phyloP scores from a whole-genome alignment of 805 yeast genomes.

The Saccharomycopsis capsularis region DNA sequence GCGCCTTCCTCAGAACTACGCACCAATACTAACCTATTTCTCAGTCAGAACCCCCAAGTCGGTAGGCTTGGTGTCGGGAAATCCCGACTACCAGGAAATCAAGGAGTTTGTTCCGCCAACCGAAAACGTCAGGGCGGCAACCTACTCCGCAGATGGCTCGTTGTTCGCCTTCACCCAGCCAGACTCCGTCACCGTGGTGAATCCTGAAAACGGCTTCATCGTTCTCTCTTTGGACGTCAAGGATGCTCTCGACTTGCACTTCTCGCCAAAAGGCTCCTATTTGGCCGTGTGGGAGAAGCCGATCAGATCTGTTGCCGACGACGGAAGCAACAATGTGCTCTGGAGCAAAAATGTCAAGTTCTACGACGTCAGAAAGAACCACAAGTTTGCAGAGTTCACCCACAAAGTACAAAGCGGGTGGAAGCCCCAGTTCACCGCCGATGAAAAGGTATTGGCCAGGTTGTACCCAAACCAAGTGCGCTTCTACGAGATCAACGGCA shows the following conservation, averaged over 20 bases:
- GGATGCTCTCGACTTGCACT: conserved; percentile 75
- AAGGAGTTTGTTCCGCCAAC: conserved; percentile 26
- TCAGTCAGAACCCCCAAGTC: conserved; percentile 46
- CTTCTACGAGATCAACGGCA: conserved; percentile 49
- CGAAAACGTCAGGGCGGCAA: conserved; percentile 53
- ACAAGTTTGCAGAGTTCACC: conserved; percentile 53
- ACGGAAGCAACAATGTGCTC: conserved; percentile 51
- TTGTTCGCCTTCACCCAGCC: conserved; percentile 71
- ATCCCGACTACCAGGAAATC: conserved; percentile 32
- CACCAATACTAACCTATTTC: too few species aligned
- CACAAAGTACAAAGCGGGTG: conserved; percentile 84
- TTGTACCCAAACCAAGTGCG: conserved; percentile 53
- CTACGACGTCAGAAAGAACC: conserved; percentile 49
- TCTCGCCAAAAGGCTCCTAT: conserved; percentile 83
- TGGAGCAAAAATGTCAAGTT: conserved; percentile 75
- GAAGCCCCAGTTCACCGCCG: conserved; percentile 84
- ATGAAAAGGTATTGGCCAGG: conserved; percentile 66
- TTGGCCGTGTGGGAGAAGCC: conserved; percentile 91
- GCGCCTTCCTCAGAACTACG: too few species aligned
- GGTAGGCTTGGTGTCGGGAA: conserved; percentile 36
- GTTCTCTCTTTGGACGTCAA: conserved; percentile 44
- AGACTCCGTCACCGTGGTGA: conserved; percentile 44
- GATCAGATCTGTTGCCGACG: conserved; percentile 35
- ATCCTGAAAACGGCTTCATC: conserved; percentile 42
- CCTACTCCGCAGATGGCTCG: conserved; percentile 61